Base-by-base conservation (phyloP, 31 red algal species). In the Asparagopsis taxiformis region DNA sequence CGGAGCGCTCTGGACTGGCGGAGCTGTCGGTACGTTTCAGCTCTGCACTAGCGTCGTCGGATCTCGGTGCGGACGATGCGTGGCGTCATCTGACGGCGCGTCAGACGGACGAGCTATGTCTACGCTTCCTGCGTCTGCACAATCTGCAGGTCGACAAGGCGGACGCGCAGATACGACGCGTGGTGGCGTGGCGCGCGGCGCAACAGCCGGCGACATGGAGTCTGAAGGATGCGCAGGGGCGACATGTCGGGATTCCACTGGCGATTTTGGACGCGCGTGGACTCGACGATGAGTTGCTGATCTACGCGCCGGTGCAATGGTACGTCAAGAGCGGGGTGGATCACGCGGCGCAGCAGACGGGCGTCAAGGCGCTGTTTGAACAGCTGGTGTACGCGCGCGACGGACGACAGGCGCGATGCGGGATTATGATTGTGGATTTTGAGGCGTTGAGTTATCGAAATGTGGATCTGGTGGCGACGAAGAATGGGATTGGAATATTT, bases 91-190 rank as follows among this genome's bases (percentile, higher is more conserved):
- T 80, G 33, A 25, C 76, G 16, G 2, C 49, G 4, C 50, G 25
- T 6, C 9, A 80, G 15, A 5, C 20, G 3, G 16, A 69, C 11
- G 34, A n/a, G 7, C 46, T 80, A 33, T 28, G 37, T 1, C 48
- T 80, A 21, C 62, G 76, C 0, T 80, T 80, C 34, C 76, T 80
- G 7, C 61, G 76, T 26, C 69, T 58, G 31, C 63, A 80, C 25
- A 44, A 66, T 39, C 76, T 80, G 2, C 31, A 80, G 15, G 52
- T 59, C 28, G 76, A 58, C 28, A 17, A 2, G 11, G 62, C 76
- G 9, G 31, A 35, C 32, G 20, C 62, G 8, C 76, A 80, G 24
- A 36, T 69, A 3, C 22, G 25, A 29, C 55, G 59, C 37, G 76
- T 57, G 1, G 76, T 61, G 17, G 36, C 52, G 2, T 80, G 76